Evolutionary conservation across 768 basidiomycete genomes (phyloP).

Genomic region (Boletus eberwhitei): DNA sequence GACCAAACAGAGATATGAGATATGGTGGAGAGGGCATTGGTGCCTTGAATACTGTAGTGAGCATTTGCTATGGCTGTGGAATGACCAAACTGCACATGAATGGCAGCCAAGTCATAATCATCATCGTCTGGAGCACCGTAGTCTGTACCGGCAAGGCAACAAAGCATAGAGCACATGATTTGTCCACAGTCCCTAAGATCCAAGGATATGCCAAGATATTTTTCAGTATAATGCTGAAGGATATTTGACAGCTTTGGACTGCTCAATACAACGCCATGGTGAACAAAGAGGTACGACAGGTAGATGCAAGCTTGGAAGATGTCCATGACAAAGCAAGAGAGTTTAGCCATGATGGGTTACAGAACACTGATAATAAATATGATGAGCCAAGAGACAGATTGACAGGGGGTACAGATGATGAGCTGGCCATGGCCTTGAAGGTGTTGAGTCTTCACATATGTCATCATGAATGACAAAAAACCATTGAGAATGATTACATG

Average conservation of each 20-base stretch:
- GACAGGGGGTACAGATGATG: conserved; percentile 6
- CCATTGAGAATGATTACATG: conserved; percentile 20
- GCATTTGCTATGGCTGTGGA: too few relatives aligned
- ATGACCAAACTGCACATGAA: too few relatives aligned
- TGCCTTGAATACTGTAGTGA: too few relatives aligned
- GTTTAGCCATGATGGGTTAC: background rate
- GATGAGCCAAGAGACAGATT: background rate
- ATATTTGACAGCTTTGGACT: background rate
- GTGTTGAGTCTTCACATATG: conserved; percentile 14
- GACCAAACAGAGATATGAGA: too few relatives aligned
- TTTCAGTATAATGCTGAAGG: background rate
- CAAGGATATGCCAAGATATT: too few relatives aligned
- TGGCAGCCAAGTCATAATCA: too few relatives aligned
- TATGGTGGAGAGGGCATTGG: too few relatives aligned
- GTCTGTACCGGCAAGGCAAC: too few relatives aligned
- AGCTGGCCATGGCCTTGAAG: conserved; percentile 6
- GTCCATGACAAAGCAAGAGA: background rate
- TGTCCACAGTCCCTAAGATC: too few relatives aligned
- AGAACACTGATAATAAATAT: background rate
- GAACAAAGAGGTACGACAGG: background rate
- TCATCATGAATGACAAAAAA: conserved; percentile 2
- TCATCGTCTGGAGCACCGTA: too few relatives aligned
- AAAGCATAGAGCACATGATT: too few relatives aligned
- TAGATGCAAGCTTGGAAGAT: background rate
- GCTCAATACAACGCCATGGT: background rate